phyloP scores from a whole-genome alignment of 495 filamentous ascomycete genomes.

The Apiosordaria backusii region DNA sequence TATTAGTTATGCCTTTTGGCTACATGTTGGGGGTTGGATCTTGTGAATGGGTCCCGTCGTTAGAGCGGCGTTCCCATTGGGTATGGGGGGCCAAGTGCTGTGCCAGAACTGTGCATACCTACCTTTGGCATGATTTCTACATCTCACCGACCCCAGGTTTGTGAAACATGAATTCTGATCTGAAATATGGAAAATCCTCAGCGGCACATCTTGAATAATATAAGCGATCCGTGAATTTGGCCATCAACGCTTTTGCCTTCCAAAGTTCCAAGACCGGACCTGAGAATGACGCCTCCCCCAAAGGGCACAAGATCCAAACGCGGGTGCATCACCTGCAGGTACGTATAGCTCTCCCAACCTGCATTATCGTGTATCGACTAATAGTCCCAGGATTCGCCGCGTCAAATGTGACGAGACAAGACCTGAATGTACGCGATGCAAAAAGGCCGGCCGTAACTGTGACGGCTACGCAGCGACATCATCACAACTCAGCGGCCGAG shows the following conservation, averaged over 20 bases:
- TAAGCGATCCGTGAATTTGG: no score
- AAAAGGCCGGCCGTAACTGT: constrained; percentile 29
- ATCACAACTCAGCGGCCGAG: constrained; percentile 23
- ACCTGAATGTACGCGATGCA: constrained; percentile 34
- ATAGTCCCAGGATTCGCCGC: constrained; percentile 28
- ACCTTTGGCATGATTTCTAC: no score
- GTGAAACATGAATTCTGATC: no score
- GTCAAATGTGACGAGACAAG: constrained; percentile 41
- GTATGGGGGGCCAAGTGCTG: not conserved
- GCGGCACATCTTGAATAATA: no score
- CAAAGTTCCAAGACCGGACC: no score
- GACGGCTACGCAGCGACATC: constrained; percentile 36
- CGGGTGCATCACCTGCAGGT: constrained; percentile 29
- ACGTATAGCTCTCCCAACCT: not conserved
- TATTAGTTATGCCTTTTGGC: not conserved
- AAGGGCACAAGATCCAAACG: constrained; percentile 1
- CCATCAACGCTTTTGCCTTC: no score
- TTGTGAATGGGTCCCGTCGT: not conserved
- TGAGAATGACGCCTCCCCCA: not conserved
- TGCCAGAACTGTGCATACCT: not conserved
- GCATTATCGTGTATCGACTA: not conserved
- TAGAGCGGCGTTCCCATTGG: not conserved
- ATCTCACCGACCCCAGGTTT: no score
- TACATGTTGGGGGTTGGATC: not conserved
- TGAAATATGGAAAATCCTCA: no score